Conservation (phyloP, 2,329 filamentous ascomycete species). For the Juglanconis sp. region DNA sequence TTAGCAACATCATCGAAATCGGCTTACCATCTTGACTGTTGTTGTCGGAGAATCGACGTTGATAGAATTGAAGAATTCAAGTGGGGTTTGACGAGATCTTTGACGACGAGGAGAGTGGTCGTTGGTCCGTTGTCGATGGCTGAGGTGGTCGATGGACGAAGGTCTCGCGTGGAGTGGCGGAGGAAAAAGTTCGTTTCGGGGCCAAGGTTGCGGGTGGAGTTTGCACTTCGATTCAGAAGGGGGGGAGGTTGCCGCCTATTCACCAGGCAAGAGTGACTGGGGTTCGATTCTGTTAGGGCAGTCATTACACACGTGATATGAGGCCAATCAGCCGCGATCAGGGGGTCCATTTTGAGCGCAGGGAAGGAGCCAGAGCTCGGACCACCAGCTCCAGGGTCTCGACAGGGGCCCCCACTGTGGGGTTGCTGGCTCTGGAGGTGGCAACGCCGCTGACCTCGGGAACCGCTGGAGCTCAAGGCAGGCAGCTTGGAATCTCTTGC, state of each 20-base stretch:
- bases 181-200: slow-evolving; percentile 42
- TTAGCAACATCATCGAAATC: slow-evolving; percentile 13
- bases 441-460: background rate
- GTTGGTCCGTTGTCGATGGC: slow-evolving; percentile 16
- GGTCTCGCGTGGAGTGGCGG: slow-evolving; percentile 18
- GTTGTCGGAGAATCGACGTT: slow-evolving; percentile 36
- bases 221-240: background rate
- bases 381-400: background rate
- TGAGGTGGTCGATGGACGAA: slow-evolving; percentile 12
- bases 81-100: slow-evolving; percentile 51
- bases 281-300: background rate
- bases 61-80: slow-evolving; percentile 42
- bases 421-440: background rate
- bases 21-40: slow-evolving; percentile 69
- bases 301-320: background rate
- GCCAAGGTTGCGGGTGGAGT: slow-evolving; percentile 12
- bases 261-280: background rate
- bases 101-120: slow-evolving; percentile 38
- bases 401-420: background rate
- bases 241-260: background rate
- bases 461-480: background rate
- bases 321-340: background rate
- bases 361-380: background rate
- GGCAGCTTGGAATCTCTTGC: no score
- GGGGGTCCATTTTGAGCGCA: background rate